Conservation (phyloP, 176 grass and related monocot genomes). For the Sorghum bicolor region DNA sequence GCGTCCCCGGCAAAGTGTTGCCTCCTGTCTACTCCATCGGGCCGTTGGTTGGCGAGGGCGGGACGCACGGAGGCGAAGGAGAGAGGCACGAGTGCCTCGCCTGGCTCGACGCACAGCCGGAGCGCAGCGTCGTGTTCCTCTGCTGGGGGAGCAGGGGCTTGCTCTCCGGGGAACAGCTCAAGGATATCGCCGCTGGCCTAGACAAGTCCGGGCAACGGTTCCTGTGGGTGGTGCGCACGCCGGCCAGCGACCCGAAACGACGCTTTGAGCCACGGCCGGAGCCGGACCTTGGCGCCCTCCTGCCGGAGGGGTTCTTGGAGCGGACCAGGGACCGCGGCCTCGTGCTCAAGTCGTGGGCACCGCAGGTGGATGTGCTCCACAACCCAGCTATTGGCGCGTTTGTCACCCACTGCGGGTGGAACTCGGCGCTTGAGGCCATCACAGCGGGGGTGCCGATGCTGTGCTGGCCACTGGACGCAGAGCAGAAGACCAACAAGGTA, state of each 20-base stretch:
- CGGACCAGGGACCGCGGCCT: conserved; percentile 18
- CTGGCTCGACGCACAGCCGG: conserved; percentile 48
- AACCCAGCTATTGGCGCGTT: conserved; percentile 17
- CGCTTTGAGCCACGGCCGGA: background rate
- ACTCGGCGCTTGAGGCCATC: conserved; percentile 38
- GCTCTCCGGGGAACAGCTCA: conserved; percentile 16
- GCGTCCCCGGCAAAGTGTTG: background rate
- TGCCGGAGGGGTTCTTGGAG: conserved; percentile 38
- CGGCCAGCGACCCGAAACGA: background rate
- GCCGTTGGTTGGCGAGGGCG: background rate
- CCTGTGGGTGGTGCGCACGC: conserved; percentile 13
- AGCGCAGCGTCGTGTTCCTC: conserved; percentile 48
- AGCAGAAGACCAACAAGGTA: conserved; percentile 35
- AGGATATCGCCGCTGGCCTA: conserved; percentile 22
- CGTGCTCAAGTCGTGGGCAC: conserved; percentile 22
- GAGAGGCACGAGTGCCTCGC: conserved; percentile 24
- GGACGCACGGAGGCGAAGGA: no score
- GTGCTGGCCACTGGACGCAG: conserved; percentile 22
- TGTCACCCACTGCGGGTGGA: conserved; percentile 51
- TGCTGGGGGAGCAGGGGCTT: conserved; percentile 35
- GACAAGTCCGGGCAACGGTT: conserved; percentile 21
- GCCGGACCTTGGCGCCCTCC: background rate
- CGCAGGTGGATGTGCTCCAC: conserved; percentile 27
- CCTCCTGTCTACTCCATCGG: background rate
- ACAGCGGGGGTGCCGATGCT: conserved; percentile 31